These are phyloP conservation scores for Ligustrum vulgare DNA, from an alignment of 257 asterid species.

Conservation along the genomic window DNA sequence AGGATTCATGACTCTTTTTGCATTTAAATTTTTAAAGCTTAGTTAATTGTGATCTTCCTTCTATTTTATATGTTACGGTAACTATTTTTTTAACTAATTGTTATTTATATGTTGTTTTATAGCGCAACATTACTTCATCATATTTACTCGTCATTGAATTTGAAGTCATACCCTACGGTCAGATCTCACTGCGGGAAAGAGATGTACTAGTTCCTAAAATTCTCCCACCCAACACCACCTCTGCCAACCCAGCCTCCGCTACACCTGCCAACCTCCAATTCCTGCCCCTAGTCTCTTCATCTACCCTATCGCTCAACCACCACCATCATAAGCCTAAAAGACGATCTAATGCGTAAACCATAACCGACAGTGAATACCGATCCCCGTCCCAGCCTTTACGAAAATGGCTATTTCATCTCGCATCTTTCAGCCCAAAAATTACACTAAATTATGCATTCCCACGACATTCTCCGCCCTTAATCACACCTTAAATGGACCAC, in stretches of 20 bases:
- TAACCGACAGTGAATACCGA: neutral
- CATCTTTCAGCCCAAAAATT: constrained; percentile 19
- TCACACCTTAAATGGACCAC: constrained; percentile 22
- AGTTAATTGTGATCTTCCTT: no score
- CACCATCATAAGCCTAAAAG: neutral
- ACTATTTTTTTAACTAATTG: no score
- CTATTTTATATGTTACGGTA: no score
- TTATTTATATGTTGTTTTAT: no score
- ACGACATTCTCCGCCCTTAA: constrained; percentile 10
- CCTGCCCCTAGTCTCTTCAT: neutral
- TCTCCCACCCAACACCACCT: neutral
- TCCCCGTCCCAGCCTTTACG: neutral
- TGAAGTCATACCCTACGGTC: no score
- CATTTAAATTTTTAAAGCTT: no score
- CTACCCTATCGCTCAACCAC: neutral
- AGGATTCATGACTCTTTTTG: no score
- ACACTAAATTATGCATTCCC: constrained; percentile 2
- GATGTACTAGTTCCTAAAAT: no score
- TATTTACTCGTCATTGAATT: no score
- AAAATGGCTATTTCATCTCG: constrained; percentile 28
- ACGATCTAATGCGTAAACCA: neutral
- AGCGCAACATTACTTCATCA: no score
- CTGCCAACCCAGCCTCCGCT: neutral
- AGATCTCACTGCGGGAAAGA: no score
- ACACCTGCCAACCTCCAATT: neutral